Conservation (phyloP, 2,329 filamentous ascomycete genomes). For the Fusarium sp. region DNA sequence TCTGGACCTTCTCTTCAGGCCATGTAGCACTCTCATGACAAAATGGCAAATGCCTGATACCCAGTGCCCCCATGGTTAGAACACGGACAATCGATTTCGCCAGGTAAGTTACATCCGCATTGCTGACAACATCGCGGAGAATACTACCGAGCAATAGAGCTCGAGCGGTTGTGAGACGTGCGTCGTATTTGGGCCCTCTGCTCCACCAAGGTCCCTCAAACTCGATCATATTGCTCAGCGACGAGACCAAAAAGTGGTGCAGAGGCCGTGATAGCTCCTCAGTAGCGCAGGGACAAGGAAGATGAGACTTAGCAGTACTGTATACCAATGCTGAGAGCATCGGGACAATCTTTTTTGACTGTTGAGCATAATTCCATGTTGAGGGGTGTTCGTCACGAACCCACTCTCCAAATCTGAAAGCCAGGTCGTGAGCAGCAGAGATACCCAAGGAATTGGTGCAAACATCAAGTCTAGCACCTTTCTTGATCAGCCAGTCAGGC, state of each 20-base stretch:
- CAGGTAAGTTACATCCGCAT: fast-evolving
- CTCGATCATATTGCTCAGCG: neutral
- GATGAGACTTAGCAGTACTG: neutral
- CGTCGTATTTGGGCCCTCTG: too few species aligned
- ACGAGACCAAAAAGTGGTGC: neutral
- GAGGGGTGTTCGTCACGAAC: fast-evolving
- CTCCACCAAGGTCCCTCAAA: too few species aligned
- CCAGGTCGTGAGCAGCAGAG: neutral
- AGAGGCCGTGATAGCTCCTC: neutral
- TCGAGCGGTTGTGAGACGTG: too few species aligned
- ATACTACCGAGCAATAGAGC: neutral
- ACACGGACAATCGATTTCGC: neutral
- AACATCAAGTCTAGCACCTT: neutral
- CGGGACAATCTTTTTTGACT: too few species aligned
- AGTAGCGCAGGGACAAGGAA: neutral
- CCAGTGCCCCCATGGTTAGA: neutral
- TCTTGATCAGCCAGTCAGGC: neutral
- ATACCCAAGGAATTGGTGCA: neutral
- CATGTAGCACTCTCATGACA: neutral
- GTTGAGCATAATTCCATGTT: too few species aligned
- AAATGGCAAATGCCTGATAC: neutral
- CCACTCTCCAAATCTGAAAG: neutral
- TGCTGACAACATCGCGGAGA: neutral
- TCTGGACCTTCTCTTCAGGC: neutral
- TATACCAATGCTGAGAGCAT: neutral